A percentile compares a stretch with the other conserved stretches of the same genome.
Evolutionary conservation across 2,329 filamentous ascomycete species (phyloP).

Genomic region (Neonectria faginata): DNA sequence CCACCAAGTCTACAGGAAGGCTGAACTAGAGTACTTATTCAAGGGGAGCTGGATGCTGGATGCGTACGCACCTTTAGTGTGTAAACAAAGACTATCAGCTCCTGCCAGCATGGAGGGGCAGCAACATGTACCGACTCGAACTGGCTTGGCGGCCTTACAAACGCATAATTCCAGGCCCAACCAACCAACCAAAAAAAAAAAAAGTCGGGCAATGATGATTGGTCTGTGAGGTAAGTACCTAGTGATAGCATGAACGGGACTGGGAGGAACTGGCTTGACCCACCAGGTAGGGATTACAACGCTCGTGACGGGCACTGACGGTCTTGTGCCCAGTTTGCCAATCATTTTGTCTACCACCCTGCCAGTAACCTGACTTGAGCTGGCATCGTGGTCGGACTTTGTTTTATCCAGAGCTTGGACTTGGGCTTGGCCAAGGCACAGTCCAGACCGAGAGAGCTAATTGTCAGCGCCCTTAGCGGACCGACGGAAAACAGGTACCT

Average conservation of each 20-base stretch:
- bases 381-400: slow-evolving; percentile 2
- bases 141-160: neutral
- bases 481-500: slow-evolving; percentile 3
- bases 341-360: neutral
- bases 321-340: slow-evolving; percentile 1
- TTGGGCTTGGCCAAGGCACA: slow-evolving; percentile 1
- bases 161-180: neutral
- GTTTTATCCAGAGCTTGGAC: slow-evolving; percentile 1
- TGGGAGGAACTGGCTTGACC: neutral
- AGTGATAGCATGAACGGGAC: neutral
- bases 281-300: neutral
- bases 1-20: no score
- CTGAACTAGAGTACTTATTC: neutral
- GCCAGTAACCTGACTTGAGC: slow-evolving; percentile 6
- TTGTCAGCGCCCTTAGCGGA: slow-evolving; percentile 8
- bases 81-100: neutral
- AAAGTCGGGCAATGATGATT: slow-evolving; percentile 1
- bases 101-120: slow-evolving; percentile 3
- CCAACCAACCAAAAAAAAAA: neutral
- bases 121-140: neutral
- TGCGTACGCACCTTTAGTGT: neutral
- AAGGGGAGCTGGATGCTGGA: neutral
- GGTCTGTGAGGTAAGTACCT: neutral
- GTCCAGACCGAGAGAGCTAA: neutral
- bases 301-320: slow-evolving; percentile 1